These are phyloP conservation scores for Fusarium robinianum DNA, from an alignment of 2,329 filamentous ascomycete genomes.

Conservation along the genomic window DNA sequence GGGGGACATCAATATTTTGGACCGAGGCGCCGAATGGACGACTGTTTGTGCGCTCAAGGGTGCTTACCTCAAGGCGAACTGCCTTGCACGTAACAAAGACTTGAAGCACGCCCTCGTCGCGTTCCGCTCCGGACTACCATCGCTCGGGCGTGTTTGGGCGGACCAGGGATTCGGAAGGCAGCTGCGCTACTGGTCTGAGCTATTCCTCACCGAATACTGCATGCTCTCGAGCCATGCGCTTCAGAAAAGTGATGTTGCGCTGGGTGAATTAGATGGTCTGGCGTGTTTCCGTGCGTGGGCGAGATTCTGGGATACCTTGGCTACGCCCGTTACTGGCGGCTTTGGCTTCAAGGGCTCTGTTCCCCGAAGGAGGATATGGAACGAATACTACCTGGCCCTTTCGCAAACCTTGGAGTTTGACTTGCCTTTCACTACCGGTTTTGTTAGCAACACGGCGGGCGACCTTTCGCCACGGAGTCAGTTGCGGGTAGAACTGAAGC, in stretches of 20 bases:
- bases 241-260: conserved; percentile 54
- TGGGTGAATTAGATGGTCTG: conserved; percentile 58
- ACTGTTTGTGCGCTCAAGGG: conserved; percentile 80
- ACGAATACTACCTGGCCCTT: conserved; percentile 79
- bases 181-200: conserved; percentile 77
- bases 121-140: conserved; percentile 68
- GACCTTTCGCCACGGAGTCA: conserved; percentile 63
- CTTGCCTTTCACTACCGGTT: conserved; percentile 61
- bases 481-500: conserved; percentile 76
- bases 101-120: conserved; percentile 65
- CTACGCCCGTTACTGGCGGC: conserved; percentile 55
- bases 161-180: conserved; percentile 63
- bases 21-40: conserved; percentile 72
- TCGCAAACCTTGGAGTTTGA: conserved; percentile 74
- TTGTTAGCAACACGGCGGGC: conserved; percentile 46
- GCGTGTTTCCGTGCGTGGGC: conserved; percentile 69
- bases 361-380: conserved; percentile 74
- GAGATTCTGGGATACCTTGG: conserved; percentile 65
- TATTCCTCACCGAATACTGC: conserved; percentile 75
- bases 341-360: conserved; percentile 63
- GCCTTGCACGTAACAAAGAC: conserved; percentile 55
- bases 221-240: conserved; percentile 67
- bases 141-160: conserved; percentile 59
- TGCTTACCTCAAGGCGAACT: conserved; percentile 74
- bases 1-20: conserved; percentile 55